These are phyloP conservation scores for Ceratobasidium sp. DNA, from an alignment of 1,284 basidiomycete species.

Conservation along the genomic window DNA sequence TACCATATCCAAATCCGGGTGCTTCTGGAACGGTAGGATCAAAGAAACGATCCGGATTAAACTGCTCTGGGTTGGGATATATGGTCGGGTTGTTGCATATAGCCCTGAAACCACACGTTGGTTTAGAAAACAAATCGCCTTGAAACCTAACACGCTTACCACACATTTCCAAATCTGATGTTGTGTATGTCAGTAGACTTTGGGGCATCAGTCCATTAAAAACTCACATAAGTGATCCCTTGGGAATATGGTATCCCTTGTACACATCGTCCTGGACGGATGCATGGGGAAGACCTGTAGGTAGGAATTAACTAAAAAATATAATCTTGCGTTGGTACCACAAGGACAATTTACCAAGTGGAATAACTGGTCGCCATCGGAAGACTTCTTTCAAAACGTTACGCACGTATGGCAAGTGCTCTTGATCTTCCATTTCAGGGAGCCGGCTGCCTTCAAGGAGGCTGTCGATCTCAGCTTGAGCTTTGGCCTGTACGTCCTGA, in stretches of 20 bases:
- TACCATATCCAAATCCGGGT: constrained; percentile 19
- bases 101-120: neutral
- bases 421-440: constrained; percentile 13
- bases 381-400: constrained; percentile 63
- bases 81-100: constrained; percentile 4
- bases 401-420: constrained; percentile 16
- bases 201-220: too few species aligned
- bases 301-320: too few species aligned
- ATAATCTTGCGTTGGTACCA: too few species aligned
- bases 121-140: neutral
- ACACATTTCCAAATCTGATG: constrained; percentile 24
- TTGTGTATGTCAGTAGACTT: too few species aligned
- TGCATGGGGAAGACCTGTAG: neutral
- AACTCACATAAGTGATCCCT: neutral
- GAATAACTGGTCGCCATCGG: constrained; percentile 57
- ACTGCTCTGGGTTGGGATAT: constrained; percentile 11
- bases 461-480: constrained; percentile 22
- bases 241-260: constrained; percentile 1
- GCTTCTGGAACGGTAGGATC: constrained; percentile 10
- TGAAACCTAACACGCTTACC: neutral
- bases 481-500: constrained; percentile 24
- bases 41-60: constrained; percentile 27
- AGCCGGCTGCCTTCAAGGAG: constrained; percentile 6
- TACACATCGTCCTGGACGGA: constrained; percentile 6
- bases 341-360: constrained; percentile 41